Evolutionary conservation across 768 basidiomycete genomes (phyloP).

Genomic region (Boletus pseudo-olivaceus): DNA sequence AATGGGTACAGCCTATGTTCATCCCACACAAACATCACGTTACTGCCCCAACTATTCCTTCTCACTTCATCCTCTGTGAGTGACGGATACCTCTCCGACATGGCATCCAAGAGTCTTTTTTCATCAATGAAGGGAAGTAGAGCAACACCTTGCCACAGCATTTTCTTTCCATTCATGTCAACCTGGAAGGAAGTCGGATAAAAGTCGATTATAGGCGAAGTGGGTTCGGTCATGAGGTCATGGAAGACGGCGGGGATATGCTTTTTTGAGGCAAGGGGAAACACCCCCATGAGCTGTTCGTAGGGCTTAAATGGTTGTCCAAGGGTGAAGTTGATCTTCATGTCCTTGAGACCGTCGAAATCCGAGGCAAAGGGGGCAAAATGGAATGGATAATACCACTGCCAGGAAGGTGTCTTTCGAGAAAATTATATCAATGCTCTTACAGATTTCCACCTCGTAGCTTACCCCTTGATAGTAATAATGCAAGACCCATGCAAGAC

Average conservation of each 20-base stretch:
- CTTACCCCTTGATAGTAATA: conserved; percentile 98
- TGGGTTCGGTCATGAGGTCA: conserved; percentile 76
- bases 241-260: conserved; percentile 91
- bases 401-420: conserved; percentile 84
- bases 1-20: conserved; percentile 84
- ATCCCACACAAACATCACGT: conserved; percentile 78
- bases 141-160: conserved; percentile 99
- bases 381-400: conserved; percentile 99
- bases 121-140: conserved; percentile 94
- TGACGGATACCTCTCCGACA: conserved; percentile 60
- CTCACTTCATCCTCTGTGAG: conserved; percentile 78
- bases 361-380: conserved; percentile 98
- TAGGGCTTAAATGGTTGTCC: conserved; percentile 95
- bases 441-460: conserved; percentile 4
- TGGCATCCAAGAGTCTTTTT: conserved; percentile 76
- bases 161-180: conserved; percentile 99
- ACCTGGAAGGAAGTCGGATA: conserved; percentile 90
- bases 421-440: conserved; percentile 18
- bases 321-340: conserved; percentile 75
- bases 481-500: conserved; percentile 90
- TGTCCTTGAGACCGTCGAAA: conserved; percentile 72
- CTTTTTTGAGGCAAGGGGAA: conserved; percentile 81
- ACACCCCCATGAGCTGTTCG: conserved; percentile 97
- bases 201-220: conserved; percentile 94
- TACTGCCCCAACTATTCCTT: conserved; percentile 82